Evolutionary conservation across 2,329 filamentous ascomycete genomes (phyloP).

Genomic region (Chaetoscypha palmicola): DNA sequence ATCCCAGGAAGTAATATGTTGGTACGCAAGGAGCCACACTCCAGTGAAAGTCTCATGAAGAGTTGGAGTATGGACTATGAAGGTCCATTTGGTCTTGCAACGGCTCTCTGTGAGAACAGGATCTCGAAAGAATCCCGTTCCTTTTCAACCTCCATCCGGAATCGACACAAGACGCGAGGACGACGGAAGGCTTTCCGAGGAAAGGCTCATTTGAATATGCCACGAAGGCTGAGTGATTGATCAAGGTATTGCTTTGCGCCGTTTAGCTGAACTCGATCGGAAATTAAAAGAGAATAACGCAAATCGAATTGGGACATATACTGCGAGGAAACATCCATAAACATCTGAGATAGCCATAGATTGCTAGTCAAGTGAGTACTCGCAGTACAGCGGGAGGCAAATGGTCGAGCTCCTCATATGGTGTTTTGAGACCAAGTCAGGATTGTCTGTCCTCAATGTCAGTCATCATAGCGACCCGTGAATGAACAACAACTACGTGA

Average conservation of each 20-base stretch:
- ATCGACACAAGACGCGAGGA: slow-evolving; percentile 41
- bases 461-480: too few species aligned
- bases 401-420: too few species aligned
- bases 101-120: slow-evolving; percentile 33
- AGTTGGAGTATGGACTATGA: slow-evolving; percentile 49
- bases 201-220: slow-evolving; percentile 38
- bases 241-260: slow-evolving; percentile 28
- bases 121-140: slow-evolving; percentile 26
- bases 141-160: slow-evolving; percentile 36
- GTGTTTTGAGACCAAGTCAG: too few species aligned
- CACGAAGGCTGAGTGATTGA: slow-evolving; percentile 40
- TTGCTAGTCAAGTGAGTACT: too few species aligned
- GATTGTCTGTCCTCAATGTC: too few species aligned
- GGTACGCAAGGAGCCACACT: slow-evolving; percentile 47
- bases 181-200: slow-evolving; percentile 36
- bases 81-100: slow-evolving; percentile 44
- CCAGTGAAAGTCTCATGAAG: slow-evolving; percentile 36
- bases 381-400: too few species aligned
- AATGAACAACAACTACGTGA: too few species aligned
- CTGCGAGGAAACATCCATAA: too few species aligned
- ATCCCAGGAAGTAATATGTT: slow-evolving; percentile 31
- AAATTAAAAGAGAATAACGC: too few species aligned
- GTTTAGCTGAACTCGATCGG: too few species aligned
- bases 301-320: too few species aligned
- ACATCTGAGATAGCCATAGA: too few species aligned